Conservation (phyloP, 305 asterid genomes). For the Solanum hybrid region DNA sequence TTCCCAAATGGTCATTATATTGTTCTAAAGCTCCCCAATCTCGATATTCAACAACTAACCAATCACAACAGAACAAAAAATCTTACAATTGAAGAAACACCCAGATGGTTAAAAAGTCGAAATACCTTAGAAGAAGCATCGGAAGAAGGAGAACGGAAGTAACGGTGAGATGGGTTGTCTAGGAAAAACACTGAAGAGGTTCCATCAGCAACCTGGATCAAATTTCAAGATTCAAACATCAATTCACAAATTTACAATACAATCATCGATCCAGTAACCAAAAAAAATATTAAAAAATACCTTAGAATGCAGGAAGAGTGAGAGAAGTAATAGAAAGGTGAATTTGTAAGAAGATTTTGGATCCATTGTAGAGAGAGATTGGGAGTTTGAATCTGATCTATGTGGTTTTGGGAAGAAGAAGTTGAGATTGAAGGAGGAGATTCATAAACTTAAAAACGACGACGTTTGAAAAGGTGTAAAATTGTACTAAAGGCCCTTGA, state of each 20-base stretch:
- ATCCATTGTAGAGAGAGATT: constrained; percentile 9
- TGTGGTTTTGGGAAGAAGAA: background rate
- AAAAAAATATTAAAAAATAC: background rate
- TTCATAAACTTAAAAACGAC: background rate
- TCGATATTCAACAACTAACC: too few species aligned
- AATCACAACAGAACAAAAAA: background rate
- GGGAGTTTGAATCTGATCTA: background rate
- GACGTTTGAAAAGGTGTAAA: background rate
- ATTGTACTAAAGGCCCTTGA: background rate
- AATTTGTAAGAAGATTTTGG: background rate
- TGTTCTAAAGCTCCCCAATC: too few species aligned
- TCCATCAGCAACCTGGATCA: constrained; percentile 38
- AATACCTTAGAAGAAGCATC: constrained; percentile 33
- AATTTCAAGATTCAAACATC: background rate
- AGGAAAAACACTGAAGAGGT: constrained; percentile 55
- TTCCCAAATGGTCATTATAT: too few species aligned
- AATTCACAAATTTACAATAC: background rate
- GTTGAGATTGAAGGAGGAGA: background rate
- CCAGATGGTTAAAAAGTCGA: background rate
- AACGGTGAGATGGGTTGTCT: constrained; percentile 53
- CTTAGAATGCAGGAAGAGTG: constrained; percentile 12
- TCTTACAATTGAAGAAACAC: background rate
- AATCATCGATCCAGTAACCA: background rate
- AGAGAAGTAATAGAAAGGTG: constrained; percentile 4
- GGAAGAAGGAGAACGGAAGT: constrained; percentile 48